phyloP scores from a whole-genome alignment of 805 yeast species.

The Lachancea sp. region DNA sequence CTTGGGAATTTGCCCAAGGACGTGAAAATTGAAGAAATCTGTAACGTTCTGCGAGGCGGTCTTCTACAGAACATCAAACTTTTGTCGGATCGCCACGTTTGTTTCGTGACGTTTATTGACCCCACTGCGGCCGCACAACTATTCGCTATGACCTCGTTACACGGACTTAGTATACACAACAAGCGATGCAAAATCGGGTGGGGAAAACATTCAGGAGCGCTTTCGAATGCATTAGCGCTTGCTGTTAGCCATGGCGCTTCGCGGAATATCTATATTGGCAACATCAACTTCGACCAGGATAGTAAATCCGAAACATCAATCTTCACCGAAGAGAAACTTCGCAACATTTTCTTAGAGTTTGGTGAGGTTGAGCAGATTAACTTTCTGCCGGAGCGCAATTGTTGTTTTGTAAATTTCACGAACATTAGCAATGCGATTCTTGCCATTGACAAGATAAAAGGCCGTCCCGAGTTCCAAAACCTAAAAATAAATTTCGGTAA shows the following conservation, averaged over 20 bases:
- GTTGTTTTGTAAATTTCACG: conserved; percentile 89
- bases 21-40: conserved; percentile 83
- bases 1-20: conserved; percentile 86
- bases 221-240: conserved; percentile 75
- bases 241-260: conserved; percentile 94
- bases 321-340: conserved; percentile 53
- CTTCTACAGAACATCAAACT: conserved; percentile 76
- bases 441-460: conserved; percentile 87
- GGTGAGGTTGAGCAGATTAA: conserved; percentile 96
- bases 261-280: conserved; percentile 86
- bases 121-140: conserved; percentile 98
- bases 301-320: conserved; percentile 21
- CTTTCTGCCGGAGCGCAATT: conserved; percentile 71
- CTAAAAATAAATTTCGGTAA: conserved; percentile 88
- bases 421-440: conserved; percentile 85
- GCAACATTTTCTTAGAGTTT: conserved; percentile 68
- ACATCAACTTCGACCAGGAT: conserved; percentile 39
- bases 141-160: conserved; percentile 87
- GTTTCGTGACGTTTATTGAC: conserved; percentile 92
- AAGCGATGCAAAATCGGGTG: conserved; percentile 89
- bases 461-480: conserved; percentile 58
- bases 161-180: conserved; percentile 80
- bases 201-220: conserved; percentile 95
- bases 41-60: conserved; percentile 96
- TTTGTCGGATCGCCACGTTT: conserved; percentile 78